These are phyloP conservation scores for Thielaviopsis cerberus DNA, from an alignment of 2,329 filamentous ascomycete species.

Conservation along the genomic window DNA sequence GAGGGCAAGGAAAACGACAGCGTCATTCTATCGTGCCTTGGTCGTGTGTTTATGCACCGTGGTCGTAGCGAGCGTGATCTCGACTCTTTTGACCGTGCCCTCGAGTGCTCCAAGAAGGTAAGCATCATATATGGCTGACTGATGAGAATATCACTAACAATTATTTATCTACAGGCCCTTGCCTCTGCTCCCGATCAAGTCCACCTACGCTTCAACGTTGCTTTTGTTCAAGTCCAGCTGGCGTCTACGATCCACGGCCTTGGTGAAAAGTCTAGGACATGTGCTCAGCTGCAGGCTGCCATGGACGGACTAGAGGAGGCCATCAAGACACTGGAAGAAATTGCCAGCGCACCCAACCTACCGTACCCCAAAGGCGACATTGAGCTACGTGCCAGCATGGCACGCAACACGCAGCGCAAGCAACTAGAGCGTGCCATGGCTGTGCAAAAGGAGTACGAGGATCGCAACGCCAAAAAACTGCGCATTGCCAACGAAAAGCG, in stretches of 20 bases:
- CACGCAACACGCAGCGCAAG: constrained; percentile 78
- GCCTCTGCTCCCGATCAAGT: constrained; percentile 63
- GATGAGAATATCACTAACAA: background rate
- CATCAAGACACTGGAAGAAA: constrained; percentile 51
- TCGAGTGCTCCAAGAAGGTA: constrained; percentile 47
- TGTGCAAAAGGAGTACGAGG: constrained; percentile 77
- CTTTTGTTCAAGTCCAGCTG: constrained; percentile 90
- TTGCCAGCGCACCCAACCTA: constrained; percentile 43
- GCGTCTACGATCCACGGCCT: constrained; percentile 62
- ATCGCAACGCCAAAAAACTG: constrained; percentile 77
- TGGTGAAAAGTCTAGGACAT: constrained; percentile 55
- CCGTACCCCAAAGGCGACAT: constrained; percentile 83
- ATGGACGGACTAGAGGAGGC: constrained; percentile 67
- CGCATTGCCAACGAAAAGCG: constrained; percentile 61
- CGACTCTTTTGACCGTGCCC: constrained; percentile 36
- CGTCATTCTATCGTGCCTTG: constrained; percentile 66
- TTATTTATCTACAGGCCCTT: constrained; percentile 38
- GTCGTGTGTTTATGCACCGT: constrained; percentile 70
- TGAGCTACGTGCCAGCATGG: constrained; percentile 94
- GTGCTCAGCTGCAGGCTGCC: constrained; percentile 65
- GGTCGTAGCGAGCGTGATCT: constrained; percentile 45
- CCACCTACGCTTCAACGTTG: constrained; percentile 93
- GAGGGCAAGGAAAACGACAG: constrained; percentile 57
- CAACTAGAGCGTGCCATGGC: constrained; percentile 75
- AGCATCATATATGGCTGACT: no score